Conservation (phyloP, 148 eudicot species). For the Fallopia convolvulus region DNA sequence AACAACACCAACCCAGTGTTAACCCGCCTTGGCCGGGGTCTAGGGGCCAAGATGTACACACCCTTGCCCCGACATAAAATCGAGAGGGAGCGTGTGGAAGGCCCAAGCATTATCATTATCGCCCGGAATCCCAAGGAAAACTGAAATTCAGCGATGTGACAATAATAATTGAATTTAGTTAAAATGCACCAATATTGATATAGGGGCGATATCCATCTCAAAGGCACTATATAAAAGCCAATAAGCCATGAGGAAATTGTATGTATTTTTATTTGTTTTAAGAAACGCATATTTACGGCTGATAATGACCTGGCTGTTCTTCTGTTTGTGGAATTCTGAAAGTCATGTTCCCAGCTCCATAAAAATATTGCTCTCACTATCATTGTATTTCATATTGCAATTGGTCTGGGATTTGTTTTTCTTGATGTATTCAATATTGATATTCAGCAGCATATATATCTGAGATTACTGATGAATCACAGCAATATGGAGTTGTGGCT, state of each 20-base stretch:
- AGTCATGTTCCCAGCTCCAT: not conserved
- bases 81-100: too few relatives aligned
- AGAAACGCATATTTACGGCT: not conserved
- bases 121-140: too few relatives aligned
- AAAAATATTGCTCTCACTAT: not conserved
- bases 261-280: not conserved
- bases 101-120: too few relatives aligned
- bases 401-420: not conserved
- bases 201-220: too few relatives aligned
- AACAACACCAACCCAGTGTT: too few relatives aligned
- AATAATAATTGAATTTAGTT: too few relatives aligned
- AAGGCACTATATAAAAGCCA: too few relatives aligned
- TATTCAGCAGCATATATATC: not conserved
- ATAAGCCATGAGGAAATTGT: not conserved
- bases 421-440: not conserved
- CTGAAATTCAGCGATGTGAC: too few relatives aligned
- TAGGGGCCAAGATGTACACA: too few relatives aligned
- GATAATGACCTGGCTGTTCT: not conserved
- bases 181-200: too few relatives aligned
- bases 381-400: not conserved
- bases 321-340: not conserved
- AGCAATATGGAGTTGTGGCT: not conserved
- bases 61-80: too few relatives aligned
- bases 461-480: not conserved
- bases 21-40: too few relatives aligned